Evolutionary conservation across 2,329 filamentous ascomycete species (phyloP).

Genomic region (Fusarium hostae): DNA sequence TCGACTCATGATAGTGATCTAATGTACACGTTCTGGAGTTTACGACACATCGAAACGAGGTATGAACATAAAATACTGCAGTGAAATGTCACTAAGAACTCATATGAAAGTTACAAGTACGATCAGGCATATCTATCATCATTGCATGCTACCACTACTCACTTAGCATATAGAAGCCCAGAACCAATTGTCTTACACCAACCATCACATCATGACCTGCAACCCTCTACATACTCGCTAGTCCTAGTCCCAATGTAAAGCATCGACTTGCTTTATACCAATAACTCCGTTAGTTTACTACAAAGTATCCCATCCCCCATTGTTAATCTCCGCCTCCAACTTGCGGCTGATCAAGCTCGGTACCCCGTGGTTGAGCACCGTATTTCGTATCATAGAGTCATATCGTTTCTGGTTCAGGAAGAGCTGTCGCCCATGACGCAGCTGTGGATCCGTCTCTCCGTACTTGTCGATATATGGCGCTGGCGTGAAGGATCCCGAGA

Average conservation of each 20-base stretch:
- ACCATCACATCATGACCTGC: not conserved
- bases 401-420: slow-evolving; percentile 95
- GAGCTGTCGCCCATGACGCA: slow-evolving; percentile 87
- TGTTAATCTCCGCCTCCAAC: slow-evolving; percentile 95
- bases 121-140: slow-evolving; percentile 9
- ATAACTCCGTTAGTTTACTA: slow-evolving; percentile 28
- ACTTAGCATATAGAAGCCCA: slow-evolving; percentile 4
- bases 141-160: slow-evolving; percentile 9
- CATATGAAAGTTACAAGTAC: not conserved
- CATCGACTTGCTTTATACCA: not conserved
- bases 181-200: slow-evolving; percentile 3
- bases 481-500: slow-evolving; percentile 83
- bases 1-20: not conserved
- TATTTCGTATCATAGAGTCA: slow-evolving; percentile 84
- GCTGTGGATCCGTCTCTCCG: slow-evolving; percentile 92
- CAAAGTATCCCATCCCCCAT: slow-evolving; percentile 91
- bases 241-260: not conserved
- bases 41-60: not conserved
- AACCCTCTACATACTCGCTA: not conserved
- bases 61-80: not conserved
- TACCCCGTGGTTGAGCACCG: slow-evolving; percentile 88
- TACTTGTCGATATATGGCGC: slow-evolving; percentile 97
- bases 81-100: not conserved
- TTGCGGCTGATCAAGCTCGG: slow-evolving; percentile 90
- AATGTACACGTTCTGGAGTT: not conserved